Evolutionary conservation across 768 basidiomycete species (phyloP).

Genomic region (Cystofilobasidium ferigula): DNA sequence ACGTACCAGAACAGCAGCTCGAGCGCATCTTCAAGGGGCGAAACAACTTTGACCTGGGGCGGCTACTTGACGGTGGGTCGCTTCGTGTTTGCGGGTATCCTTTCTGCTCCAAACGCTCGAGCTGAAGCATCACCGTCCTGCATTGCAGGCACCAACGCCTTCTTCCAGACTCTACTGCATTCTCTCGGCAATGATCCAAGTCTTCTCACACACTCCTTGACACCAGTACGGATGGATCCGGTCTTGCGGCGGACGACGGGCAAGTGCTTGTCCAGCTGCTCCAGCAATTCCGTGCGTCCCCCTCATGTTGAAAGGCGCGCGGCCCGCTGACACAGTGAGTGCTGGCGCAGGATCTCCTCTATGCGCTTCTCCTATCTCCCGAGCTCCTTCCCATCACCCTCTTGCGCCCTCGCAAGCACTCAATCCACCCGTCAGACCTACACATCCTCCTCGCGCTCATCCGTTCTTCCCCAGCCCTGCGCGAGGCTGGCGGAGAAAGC

Average conservation of each 20-base stretch:
- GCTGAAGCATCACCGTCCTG: too few species aligned
- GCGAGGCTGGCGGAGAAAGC: slow-evolving; percentile 50
- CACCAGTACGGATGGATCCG: slow-evolving; percentile 66
- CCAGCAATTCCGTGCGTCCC: slow-evolving; percentile 51
- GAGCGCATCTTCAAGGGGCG: slow-evolving; percentile 74
- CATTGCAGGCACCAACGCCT: slow-evolving; percentile 75
- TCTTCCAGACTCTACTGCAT: slow-evolving; percentile 59
- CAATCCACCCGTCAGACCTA: slow-evolving; percentile 85
- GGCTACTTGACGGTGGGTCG: slow-evolving; percentile 40
- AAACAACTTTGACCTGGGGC: slow-evolving; percentile 73
- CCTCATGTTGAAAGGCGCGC: not conserved
- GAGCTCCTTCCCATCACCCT: slow-evolving; percentile 56
- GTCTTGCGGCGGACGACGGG: slow-evolving; percentile 61
- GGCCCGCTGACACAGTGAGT: too few species aligned
- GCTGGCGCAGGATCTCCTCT: slow-evolving; percentile 74
- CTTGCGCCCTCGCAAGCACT: slow-evolving; percentile 80
- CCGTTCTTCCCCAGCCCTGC: slow-evolving; percentile 66
- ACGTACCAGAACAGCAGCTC: slow-evolving; percentile 75
- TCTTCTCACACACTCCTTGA: slow-evolving; percentile 66
- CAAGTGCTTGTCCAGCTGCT: slow-evolving; percentile 60
- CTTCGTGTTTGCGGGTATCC: too few species aligned
- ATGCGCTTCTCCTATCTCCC: slow-evolving; percentile 75
- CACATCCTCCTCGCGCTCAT: slow-evolving; percentile 88
- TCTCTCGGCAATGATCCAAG: slow-evolving; percentile 69
- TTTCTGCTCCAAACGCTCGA: too few species aligned